Evolutionary conservation across 1,139 yeast species (phyloP).

Genomic region (Taphrina flavorubra): DNA sequence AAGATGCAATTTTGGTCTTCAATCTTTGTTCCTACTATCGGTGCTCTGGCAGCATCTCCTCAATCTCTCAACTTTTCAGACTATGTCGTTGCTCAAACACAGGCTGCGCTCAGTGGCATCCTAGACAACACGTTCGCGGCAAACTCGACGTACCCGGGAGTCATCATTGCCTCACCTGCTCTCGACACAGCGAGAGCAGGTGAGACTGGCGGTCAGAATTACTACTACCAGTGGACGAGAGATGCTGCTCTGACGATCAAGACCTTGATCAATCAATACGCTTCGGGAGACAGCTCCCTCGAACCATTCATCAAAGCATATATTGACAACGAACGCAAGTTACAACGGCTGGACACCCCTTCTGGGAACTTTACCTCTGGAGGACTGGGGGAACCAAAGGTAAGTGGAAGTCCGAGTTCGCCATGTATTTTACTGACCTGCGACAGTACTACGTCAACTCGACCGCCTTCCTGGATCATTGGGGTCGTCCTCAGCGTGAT

Average conservation of each 20-base stretch:
- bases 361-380: constrained; percentile 37
- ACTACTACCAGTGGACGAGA: constrained; percentile 81
- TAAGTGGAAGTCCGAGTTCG: background rate
- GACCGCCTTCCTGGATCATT: constrained; percentile 50
- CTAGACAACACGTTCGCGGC: constrained; percentile 20
- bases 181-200: constrained; percentile 37
- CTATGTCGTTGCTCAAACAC: constrained; percentile 33
- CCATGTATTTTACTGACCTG: background rate
- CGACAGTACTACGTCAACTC: constrained; percentile 27
- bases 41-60: constrained; percentile 21
- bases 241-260: constrained; percentile 85
- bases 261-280: constrained; percentile 61
- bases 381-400: constrained; percentile 38
- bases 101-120: constrained; percentile 32
- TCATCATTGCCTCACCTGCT: constrained; percentile 40
- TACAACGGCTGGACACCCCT: constrained; percentile 22
- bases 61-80: constrained; percentile 19
- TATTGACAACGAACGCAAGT: constrained; percentile 28
- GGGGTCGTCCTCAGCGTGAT: constrained; percentile 95
- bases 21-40: constrained; percentile 5
- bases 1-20: constrained; percentile 14
- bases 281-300: constrained; percentile 31
- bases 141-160: constrained; percentile 24
- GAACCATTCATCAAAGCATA: constrained; percentile 31
- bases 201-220: constrained; percentile 34